Base-by-base conservation (phyloP, 441 rosid species). In the Aquilaria agallochum region DNA sequence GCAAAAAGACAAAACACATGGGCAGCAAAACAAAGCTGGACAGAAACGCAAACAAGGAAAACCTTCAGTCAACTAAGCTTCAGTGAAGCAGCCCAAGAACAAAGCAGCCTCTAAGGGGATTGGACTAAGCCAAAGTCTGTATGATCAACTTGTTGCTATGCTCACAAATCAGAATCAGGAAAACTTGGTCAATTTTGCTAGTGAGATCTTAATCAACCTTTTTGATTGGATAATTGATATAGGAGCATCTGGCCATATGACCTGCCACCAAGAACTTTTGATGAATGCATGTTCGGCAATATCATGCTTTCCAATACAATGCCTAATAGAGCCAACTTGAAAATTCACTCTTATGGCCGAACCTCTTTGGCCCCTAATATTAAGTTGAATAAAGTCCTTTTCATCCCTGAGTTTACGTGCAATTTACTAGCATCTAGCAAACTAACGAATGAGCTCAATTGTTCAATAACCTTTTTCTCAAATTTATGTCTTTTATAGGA, bases 381-480 rank as follows among this genome's bases (percentile, higher is more conserved):
- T 15, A 42, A 45, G 6, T 30, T 55, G 30, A 14, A 14, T 54
- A 60, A 1, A 3, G 32, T 3, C 52, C 27, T 20, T 20, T 20
- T 20, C 27, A 20, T 20, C 27, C 27, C 27, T 20, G 27, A 20
- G 27, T 20, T 62, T 15, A 2, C 32, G 9, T 50, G 11, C 30
- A 66, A 33, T 66, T 15, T 66, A 2, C 0, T 66, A 11, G 58
- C 57, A 6, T 31, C 58, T 15, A 36, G 56, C 8, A 44, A 46
- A 32, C 2, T 67, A 5, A 58, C 58, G 11, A 58, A 53, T 31
- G 47, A 6, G 2, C 36, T 42, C 0, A 59, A 59, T 66, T 52
- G 59, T 53, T 36, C 42, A 2, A n/a, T 59, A 10, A 1, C 4
- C 50, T 40, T 67, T 44, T 67, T 53, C 33, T 15, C 30, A 30